A percentile compares a stretch with the other conserved stretches of the same genome.
Conservation (phyloP, 192 early-diverging fungal species). For the Backusella westeae region DNA sequence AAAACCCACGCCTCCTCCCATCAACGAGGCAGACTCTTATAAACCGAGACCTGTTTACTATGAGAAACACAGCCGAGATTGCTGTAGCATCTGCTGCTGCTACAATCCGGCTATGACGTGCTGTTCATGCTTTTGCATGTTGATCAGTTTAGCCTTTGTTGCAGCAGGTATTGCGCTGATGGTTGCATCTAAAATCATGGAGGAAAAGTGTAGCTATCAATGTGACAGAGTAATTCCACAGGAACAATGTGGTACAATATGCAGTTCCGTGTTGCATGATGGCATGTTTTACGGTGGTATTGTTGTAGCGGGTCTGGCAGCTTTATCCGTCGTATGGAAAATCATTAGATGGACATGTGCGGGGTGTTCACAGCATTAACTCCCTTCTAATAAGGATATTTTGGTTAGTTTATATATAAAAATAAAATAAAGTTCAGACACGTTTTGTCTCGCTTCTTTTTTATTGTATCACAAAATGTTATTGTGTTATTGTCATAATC, state of each 20-base stretch:
- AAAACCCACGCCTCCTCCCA: constrained; percentile 11
- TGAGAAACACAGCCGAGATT: background rate
- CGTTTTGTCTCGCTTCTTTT: background rate
- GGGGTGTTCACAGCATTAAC: background rate
- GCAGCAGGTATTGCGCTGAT: constrained; percentile 36
- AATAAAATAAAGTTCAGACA: background rate
- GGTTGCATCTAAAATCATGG: constrained; percentile 23
- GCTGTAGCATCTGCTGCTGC: constrained; percentile 22
- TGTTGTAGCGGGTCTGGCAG: constrained; percentile 31
- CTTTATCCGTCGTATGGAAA: constrained; percentile 24
- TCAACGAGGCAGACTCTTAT: constrained; percentile 21
- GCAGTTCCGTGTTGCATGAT: constrained; percentile 24
- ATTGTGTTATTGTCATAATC: background rate
- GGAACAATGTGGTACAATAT: constrained; percentile 18
- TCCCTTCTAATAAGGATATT: background rate
- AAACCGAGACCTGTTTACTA: background rate
- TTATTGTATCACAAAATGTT: background rate
- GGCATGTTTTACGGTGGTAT: constrained; percentile 35
- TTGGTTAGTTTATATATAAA: background rate
- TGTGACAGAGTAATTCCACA: background rate
- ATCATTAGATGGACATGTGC: constrained; percentile 29
- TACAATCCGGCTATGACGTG: constrained; percentile 32
- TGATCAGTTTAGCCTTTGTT: constrained; percentile 22
- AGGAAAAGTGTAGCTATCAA: constrained; percentile 18
- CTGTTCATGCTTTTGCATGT: constrained; percentile 35